Evolutionary conservation across 192 early-diverging fungal genomes (phyloP), one percentile per base, ranked within the genome.

Genomic region (Linnemannia zychae): DNA sequence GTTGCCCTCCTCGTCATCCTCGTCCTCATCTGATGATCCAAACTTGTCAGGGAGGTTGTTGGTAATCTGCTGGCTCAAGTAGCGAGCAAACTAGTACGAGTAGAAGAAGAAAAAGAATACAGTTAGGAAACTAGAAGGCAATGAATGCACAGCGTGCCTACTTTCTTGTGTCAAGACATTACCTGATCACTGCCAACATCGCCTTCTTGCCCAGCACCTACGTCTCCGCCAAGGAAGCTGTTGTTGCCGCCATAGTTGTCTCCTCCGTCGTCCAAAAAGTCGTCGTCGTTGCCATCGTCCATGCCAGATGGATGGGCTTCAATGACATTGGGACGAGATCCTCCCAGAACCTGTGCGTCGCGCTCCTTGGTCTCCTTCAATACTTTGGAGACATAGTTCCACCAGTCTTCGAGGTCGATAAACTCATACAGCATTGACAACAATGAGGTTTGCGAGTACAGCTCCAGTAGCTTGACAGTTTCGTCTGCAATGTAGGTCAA

Each of bases 401-500:
- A 77, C 91, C 91, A 92, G n/a, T 79, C 77, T 5, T 86, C 85
- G 7, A 88, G 82, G 72, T 90, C 88, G 50, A 90, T 80, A 73
- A 69, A 77, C 28, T 87, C 85, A 72, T 67, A 87, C 67, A 28
- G 76, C 78, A 49, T 78, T 15, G 65, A 76, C 36, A 77, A 40
- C 67, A 77, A 22, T 3, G 75, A 77, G 22, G 75, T 77, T 18
- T 77, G 75, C 20, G 75, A 77, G 28, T 77, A 77, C 24, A 95
- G 94, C 74, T 99, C 97, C 46, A 97, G 86, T 52, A 99, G 80
- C 78, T 97, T 96, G 70, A 94, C 93, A 9, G 97, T 93, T 80
- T 99, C 98, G 78, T 99, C 98, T 34, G 97, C 93, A 71, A 99
- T 98, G 70, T 97, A 97, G 0, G 97, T 99, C 81, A 99, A 88